Evolutionary conservation across 2,329 filamentous ascomycete genomes (phyloP).

Genomic region (Xylaria sp.): DNA sequence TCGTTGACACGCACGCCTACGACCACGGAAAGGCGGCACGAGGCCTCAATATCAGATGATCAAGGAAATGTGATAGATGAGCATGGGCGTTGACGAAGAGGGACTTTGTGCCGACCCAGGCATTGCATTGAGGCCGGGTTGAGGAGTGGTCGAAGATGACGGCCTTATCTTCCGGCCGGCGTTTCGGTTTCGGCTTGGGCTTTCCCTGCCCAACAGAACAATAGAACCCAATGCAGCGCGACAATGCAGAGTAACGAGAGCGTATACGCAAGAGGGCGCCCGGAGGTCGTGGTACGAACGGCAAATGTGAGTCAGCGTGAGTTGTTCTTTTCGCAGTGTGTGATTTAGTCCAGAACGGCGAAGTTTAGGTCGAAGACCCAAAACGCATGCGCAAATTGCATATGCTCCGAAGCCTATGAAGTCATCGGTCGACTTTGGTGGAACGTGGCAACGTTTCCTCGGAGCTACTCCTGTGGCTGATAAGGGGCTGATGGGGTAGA

Average conservation of each 20-base stretch:
- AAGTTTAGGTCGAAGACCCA: background rate
- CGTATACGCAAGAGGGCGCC: constrained; percentile 19
- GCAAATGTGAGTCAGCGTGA: constrained; percentile 33
- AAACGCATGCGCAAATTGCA: background rate
- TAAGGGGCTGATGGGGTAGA: constrained; percentile 19
- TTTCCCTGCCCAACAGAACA: constrained; percentile 29
- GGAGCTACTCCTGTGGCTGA: constrained; percentile 33
- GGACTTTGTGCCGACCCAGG: constrained; percentile 11
- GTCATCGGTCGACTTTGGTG: constrained; percentile 29
- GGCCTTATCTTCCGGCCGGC: constrained; percentile 6
- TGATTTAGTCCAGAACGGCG: background rate
- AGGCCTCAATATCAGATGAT: constrained; percentile 24
- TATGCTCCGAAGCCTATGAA: constrained; percentile 25
- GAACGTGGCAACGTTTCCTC: constrained; percentile 30
- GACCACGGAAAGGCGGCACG: constrained; percentile 11
- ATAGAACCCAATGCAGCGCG: constrained; percentile 17
- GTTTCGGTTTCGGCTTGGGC: constrained; percentile 24
- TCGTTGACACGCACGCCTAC: background rate
- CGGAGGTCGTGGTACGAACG: constrained; percentile 9
- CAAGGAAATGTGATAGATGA: constrained; percentile 4
- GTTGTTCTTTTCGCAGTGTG: constrained; percentile 24
- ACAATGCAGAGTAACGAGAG: constrained; percentile 17
- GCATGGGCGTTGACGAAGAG: constrained; percentile 19
- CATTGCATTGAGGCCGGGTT: background rate
- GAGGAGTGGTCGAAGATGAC: constrained; percentile 1